phyloP scores from a whole-genome alignment of 176 grass and related monocot species.

The Typha latifolia region DNA sequence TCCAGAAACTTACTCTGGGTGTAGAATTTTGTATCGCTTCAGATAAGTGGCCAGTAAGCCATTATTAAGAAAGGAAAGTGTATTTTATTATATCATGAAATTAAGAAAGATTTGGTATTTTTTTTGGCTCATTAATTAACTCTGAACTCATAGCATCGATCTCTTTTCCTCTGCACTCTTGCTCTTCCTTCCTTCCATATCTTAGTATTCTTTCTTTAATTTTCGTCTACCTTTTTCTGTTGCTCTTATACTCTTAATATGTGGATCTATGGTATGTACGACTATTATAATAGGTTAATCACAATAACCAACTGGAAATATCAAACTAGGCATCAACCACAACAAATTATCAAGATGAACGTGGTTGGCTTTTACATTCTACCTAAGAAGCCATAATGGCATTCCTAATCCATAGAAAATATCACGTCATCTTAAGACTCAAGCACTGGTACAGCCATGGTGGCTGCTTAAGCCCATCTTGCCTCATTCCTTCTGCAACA shows the following conservation, averaged over 20 bases:
- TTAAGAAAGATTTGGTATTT: too few species aligned
- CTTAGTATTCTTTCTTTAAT: background rate
- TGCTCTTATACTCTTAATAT: background rate
- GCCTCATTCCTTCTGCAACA: constrained; percentile 6
- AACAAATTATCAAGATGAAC: background rate
- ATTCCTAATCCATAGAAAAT: background rate
- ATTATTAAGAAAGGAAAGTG: too few species aligned
- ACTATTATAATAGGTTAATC: background rate
- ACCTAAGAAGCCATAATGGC: background rate
- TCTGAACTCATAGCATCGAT: too few species aligned
- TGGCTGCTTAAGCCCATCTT: constrained; percentile 11
- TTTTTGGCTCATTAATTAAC: too few species aligned
- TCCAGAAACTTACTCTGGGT: background rate
- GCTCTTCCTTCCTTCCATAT: background rate
- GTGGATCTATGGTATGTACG: background rate
- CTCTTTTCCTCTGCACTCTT: too few species aligned
- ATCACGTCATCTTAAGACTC: constrained; percentile 6
- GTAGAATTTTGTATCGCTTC: too few species aligned
- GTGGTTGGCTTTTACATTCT: background rate
- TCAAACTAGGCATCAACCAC: background rate
- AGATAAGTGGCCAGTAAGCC: too few species aligned
- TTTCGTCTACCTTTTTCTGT: background rate
- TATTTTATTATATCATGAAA: too few species aligned
- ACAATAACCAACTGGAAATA: background rate
- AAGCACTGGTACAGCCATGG: constrained; percentile 14